Evolutionary conservation across 2,329 filamentous ascomycete genomes (phyloP), one percentile per base, ranked within the genome.

Genomic region (Uncinocarpus reesii): DNA sequence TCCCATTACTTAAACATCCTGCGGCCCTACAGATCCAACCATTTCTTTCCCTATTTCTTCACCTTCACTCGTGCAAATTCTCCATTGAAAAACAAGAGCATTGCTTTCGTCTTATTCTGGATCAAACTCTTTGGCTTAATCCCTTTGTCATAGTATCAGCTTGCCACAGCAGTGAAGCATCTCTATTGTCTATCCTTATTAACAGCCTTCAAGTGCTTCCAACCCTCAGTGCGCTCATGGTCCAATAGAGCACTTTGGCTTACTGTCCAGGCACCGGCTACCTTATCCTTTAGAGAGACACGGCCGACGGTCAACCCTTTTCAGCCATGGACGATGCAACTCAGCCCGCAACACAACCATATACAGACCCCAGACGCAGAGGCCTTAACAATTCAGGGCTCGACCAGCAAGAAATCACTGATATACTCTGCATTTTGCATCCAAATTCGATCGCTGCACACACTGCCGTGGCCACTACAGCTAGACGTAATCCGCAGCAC

Each of bases 401-500:
- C 52, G 83, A 78, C 46, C 83, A 89, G 56, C 78, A 85, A 55
- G 89, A 95, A 63, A 78, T 92, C 42, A 79, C 86, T 53, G 89
- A 95, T 66, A 86, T 95, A 57, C 79, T 95, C 55, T 93, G 88
- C 67, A 80, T 95, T 49, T 76, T 96, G 23, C 81, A 93, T 57
- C 89, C 90, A 8, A 79, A 79, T 55, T 86, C 87, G 2, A 73
- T 79, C 32, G 76, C 78, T 18, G 86, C 90, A 16, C 81, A 83
- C 54, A 71, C 73, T 53, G 84, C 89, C 57, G 80, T 90, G n/a
- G 66, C 71, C 35, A 66, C 71, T 2, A 78, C 79, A 16, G 73
- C 76, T 8, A 55, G 66, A 7, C 54, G 59, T 6, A 64, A 67
- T n/a, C 76, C 76, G 3, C 73, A 81, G 49, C 77, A 83, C 62